Conservation (phyloP, 2,329 filamentous ascomycete species). For the Zymoseptoria brevis region DNA sequence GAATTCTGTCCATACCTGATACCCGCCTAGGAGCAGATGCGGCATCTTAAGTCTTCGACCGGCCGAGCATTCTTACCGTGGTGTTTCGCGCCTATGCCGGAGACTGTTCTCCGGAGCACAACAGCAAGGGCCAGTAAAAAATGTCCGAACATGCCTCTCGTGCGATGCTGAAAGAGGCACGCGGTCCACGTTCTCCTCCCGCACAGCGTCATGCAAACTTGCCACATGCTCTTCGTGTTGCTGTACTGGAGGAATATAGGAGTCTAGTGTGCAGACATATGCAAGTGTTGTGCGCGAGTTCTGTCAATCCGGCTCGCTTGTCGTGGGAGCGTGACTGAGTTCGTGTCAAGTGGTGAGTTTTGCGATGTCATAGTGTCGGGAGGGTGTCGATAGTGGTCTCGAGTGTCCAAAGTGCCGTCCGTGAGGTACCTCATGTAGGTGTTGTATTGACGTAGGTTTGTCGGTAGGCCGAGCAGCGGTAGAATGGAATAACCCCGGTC, state of each 20-base stretch:
- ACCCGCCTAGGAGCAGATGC: neutral
- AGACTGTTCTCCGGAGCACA: neutral
- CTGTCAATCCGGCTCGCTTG: neutral
- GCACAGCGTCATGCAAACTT: neutral
- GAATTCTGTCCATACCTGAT: neutral
- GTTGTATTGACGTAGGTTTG: neutral
- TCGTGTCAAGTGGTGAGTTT: neutral
- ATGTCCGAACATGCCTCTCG: neutral
- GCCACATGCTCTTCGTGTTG: neutral
- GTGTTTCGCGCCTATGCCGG: neutral
- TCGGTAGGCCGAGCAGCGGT: neutral
- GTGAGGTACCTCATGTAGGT: neutral
- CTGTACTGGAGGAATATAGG: neutral
- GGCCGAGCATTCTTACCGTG: neutral
- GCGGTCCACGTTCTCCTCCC: neutral
- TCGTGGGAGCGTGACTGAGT: neutral
- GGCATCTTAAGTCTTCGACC: neutral
- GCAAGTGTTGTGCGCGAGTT: neutral
- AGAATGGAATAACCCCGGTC: neutral
- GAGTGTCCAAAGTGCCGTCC: neutral
- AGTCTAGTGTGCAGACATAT: neutral
- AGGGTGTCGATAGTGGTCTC: neutral
- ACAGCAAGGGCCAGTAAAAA: neutral
- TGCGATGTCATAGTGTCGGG: neutral
- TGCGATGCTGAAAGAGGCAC: neutral